Evolutionary conservation across 2,329 filamentous ascomycete species (phyloP).

Genomic region (Ascochyta lentis): DNA sequence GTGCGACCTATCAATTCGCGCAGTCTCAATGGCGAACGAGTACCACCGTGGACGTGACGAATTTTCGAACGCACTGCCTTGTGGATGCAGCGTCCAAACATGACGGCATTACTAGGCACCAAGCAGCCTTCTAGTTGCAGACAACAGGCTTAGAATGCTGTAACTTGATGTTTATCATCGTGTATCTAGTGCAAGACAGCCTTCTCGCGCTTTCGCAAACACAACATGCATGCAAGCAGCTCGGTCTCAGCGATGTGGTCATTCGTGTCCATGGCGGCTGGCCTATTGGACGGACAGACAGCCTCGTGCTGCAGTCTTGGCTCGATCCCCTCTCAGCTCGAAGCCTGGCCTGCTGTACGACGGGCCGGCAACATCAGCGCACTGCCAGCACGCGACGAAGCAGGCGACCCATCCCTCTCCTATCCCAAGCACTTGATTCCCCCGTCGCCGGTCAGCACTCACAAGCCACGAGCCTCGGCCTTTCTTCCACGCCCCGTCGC

Average conservation of each 20-base stretch:
- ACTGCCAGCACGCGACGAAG: conserved; percentile 43
- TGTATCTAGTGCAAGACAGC: background rate
- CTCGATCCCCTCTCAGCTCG: conserved; percentile 15
- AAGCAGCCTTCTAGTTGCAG: background rate
- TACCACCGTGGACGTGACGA: background rate
- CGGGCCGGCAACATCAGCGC: conserved; percentile 33
- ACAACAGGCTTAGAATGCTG: background rate
- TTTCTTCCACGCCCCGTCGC: conserved; percentile 38
- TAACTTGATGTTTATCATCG: too few relatives aligned
- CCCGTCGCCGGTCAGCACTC: conserved; percentile 16
- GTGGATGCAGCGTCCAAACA: background rate
- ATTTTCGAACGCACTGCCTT: background rate
- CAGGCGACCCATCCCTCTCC: conserved; percentile 16
- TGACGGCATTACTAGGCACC: background rate
- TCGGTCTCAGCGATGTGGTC: conserved; percentile 11
- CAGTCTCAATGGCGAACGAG: background rate
- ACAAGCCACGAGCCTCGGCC: conserved; percentile 38
- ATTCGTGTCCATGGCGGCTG: conserved; percentile 5
- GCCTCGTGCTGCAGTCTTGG: conserved; percentile 13
- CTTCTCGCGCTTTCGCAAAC: background rate
- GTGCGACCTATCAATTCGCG: background rate
- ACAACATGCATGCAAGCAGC: conserved; percentile 3
- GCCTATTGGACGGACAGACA: conserved; percentile 8
- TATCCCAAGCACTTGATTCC: conserved; percentile 7
- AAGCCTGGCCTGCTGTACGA: conserved; percentile 15